Evolutionary conservation across 345 rosid species (phyloP).

Genomic region (Boechera retrofracta): DNA sequence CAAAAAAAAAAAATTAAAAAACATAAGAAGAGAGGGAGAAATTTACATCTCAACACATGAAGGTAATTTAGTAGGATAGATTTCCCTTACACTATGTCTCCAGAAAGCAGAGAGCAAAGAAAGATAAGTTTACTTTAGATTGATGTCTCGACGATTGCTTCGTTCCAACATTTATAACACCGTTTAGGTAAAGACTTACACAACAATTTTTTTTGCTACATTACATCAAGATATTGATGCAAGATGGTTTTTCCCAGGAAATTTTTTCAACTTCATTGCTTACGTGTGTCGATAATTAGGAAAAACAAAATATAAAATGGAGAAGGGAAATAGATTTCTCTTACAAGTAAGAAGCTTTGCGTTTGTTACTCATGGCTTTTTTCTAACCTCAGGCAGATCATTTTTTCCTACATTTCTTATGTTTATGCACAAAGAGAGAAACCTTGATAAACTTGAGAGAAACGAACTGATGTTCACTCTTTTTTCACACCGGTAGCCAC

Average conservation of each 20-base stretch:
- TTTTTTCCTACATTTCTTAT: slow-evolving; percentile 2
- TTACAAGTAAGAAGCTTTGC: slow-evolving; percentile 5
- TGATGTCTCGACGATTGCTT: background rate
- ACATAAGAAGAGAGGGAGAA: no score
- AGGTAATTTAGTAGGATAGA: no score
- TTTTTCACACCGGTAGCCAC: background rate
- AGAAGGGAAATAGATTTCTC: slow-evolving; percentile 7
- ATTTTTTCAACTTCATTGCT: background rate
- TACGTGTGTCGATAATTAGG: background rate
- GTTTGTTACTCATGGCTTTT: slow-evolving; percentile 10
- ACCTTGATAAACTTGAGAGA: slow-evolving; percentile 48
- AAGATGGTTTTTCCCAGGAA: background rate
- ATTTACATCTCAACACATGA: no score
- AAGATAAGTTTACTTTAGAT: no score
- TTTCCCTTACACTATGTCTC: no score
- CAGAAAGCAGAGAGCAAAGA: no score
- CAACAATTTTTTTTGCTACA: background rate
- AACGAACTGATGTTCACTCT: slow-evolving; percentile 30
- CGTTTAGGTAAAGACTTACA: background rate
- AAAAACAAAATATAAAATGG: background rate
- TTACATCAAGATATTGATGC: background rate
- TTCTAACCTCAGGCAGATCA: background rate
- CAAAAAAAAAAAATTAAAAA: no score
- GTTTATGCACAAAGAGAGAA: slow-evolving; percentile 31
- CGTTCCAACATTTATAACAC: background rate